phyloP scores from a whole-genome alignment of 116 monocot genomes.

The Cymodocea nodosa region DNA sequence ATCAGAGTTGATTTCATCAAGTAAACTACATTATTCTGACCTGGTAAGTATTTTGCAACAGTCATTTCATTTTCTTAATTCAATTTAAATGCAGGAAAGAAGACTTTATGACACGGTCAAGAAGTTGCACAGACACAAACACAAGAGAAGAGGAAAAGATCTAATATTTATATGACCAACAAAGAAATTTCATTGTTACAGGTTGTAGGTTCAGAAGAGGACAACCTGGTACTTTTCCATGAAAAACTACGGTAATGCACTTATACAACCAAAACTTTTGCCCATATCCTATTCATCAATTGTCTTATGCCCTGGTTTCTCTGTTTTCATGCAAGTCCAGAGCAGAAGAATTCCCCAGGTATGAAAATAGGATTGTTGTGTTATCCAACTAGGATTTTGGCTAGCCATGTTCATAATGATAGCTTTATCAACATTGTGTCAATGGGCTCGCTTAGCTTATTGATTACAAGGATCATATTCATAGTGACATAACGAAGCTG shows the following conservation, averaged over 20 bases:
- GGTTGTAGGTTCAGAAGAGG: conserved; percentile 89
- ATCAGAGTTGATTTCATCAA: conserved; percentile 22
- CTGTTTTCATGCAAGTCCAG: conserved; percentile 18
- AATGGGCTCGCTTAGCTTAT: no score
- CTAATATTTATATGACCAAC: background rate
- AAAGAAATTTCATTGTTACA: conserved; percentile 11
- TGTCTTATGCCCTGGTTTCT: conserved; percentile 1
- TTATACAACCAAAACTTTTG: background rate
- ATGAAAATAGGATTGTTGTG: conserved; percentile 8
- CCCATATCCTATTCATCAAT: no score
- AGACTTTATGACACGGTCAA: no score
- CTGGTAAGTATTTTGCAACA: conserved; percentile 31
- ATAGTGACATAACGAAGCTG: no score
- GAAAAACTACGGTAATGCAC: conserved; percentile 67
- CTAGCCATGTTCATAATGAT: background rate
- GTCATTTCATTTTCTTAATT: background rate
- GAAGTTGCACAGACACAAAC: no score
- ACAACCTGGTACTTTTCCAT: conserved; percentile 85
- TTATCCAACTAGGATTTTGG: background rate
- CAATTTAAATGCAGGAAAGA: no score
- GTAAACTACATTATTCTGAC: conserved; percentile 73
- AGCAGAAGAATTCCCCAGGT: conserved; percentile 91
- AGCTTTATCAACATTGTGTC: background rate
- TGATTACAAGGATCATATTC: no score
- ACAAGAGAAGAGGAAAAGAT: background rate